phyloP scores from a whole-genome alignment of 163 green algal species.

The Prototheca wickerhamii region DNA sequence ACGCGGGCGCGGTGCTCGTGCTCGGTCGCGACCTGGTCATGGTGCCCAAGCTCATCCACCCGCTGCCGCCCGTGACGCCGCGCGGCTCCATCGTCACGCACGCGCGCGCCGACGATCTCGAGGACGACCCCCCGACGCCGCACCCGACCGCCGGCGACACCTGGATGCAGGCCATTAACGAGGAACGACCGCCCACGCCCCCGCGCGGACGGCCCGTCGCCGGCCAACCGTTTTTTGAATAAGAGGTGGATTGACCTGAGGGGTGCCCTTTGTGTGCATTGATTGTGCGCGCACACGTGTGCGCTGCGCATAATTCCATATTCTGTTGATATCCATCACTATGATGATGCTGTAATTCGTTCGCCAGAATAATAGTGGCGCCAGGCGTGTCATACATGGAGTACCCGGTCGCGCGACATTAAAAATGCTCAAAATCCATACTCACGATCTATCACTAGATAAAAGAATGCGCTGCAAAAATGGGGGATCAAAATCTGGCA shows the following conservation, averaged over 20 bases:
- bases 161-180: conserved; percentile 85
- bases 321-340: too few species aligned
- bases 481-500: not conserved
- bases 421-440: too few species aligned
- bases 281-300: too few species aligned
- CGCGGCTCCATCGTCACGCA: conserved; percentile 57
- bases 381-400: too few species aligned
- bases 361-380: too few species aligned
- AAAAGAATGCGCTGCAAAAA: too few species aligned
- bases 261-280: too few species aligned
- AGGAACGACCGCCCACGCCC: conserved; percentile 84
- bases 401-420: too few species aligned
- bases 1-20: conserved; percentile 94
- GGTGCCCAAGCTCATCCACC: conserved; percentile 99
- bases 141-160: conserved; percentile 49
- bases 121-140: conserved; percentile 46
- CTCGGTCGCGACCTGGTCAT: conserved; percentile 92
- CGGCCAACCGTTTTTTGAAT: conserved; percentile 16
- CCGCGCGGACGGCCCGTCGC: conserved; percentile 67
- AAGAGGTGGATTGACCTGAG: too few species aligned
- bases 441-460: too few species aligned
- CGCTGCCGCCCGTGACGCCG: conserved; percentile 74
- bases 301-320: too few species aligned
- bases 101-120: conserved; percentile 31
- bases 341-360: too few species aligned